These are phyloP conservation scores for Petunia secreta DNA, from an alignment of 257 asterid species.

Conservation along the genomic window DNA sequence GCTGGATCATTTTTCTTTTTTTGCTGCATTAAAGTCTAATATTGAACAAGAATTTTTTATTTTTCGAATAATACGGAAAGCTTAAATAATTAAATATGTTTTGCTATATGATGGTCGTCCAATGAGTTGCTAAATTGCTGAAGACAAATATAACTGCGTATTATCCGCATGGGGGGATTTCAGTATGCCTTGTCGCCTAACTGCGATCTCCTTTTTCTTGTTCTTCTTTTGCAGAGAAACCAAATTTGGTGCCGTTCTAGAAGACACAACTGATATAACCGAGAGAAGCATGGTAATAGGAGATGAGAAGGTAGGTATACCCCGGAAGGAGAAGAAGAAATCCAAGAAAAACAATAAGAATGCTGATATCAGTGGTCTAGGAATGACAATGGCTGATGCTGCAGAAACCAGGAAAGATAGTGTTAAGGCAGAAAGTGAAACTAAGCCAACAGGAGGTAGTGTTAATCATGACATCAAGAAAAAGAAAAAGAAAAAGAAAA, in stretches of 20 bases:
- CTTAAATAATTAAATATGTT: not conserved
- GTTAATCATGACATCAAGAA: not conserved
- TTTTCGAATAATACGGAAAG: too few relatives aligned
- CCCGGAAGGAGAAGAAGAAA: conserved; percentile 8
- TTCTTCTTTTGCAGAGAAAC: conserved; percentile 16
- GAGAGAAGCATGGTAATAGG: conserved; percentile 15
- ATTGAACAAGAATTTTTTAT: too few relatives aligned
- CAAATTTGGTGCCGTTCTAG: not conserved
- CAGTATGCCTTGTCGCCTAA: not conserved
- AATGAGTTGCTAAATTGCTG: not conserved
- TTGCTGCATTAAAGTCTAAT: not conserved
- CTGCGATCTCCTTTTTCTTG: not conserved
- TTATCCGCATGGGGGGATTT: not conserved
- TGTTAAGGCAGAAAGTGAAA: not conserved
- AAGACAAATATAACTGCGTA: not conserved
- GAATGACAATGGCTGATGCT: not conserved
- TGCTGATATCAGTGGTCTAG: conserved; percentile 2
- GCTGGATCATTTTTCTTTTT: not conserved
- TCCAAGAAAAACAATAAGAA: conserved; percentile 18
- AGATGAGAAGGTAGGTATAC: conserved; percentile 9
- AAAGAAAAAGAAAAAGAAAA: conserved; percentile 15
- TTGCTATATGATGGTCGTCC: not conserved
- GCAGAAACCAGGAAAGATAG: not conserved
- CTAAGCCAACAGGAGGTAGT: not conserved
- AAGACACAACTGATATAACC: not conserved